Evolutionary conservation across 306 rosid species (phyloP).

Genomic region (Styphnolobium japonicum): DNA sequence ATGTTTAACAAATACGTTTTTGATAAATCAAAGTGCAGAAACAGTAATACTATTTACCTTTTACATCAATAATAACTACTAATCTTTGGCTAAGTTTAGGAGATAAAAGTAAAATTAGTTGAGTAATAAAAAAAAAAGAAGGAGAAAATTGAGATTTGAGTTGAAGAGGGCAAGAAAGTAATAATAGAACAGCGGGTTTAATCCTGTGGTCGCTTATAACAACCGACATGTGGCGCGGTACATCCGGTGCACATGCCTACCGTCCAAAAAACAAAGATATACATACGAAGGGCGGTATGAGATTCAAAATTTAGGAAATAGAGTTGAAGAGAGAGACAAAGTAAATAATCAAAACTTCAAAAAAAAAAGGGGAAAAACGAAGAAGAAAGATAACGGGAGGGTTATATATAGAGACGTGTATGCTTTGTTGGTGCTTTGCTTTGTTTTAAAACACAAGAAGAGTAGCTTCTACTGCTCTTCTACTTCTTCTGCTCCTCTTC

Average conservation of each 20-base stretch:
- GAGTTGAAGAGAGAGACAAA: not conserved
- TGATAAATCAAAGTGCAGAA: not conserved
- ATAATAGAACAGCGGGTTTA: not conserved
- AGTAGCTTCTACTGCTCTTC: conserved; percentile 54
- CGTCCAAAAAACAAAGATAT: conserved; percentile 7
- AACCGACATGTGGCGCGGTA: conserved; percentile 55
- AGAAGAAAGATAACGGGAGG: not conserved
- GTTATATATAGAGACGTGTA: not conserved
- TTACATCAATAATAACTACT: not conserved
- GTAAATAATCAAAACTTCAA: not conserved
- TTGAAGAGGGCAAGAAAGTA: conserved; percentile 19
- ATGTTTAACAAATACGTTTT: not conserved
- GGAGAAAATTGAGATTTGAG: not conserved
- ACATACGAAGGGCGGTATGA: conserved; percentile 42
- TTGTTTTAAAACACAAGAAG: conserved; percentile 46
- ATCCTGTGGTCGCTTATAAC: not conserved
- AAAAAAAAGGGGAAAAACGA: not conserved
- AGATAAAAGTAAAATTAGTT: not conserved
- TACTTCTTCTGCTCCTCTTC: not conserved
- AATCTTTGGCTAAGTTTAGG: conserved; percentile 8
- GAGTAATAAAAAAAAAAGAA: not conserved
- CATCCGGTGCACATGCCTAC: conserved; percentile 45
- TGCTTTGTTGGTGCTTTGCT: conserved; percentile 21
- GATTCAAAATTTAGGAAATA: conserved; percentile 38
- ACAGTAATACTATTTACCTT: not conserved